These are phyloP conservation scores for Penicillium sp. DNA, from an alignment of 2,329 filamentous ascomycete species.

Conservation along the genomic window DNA sequence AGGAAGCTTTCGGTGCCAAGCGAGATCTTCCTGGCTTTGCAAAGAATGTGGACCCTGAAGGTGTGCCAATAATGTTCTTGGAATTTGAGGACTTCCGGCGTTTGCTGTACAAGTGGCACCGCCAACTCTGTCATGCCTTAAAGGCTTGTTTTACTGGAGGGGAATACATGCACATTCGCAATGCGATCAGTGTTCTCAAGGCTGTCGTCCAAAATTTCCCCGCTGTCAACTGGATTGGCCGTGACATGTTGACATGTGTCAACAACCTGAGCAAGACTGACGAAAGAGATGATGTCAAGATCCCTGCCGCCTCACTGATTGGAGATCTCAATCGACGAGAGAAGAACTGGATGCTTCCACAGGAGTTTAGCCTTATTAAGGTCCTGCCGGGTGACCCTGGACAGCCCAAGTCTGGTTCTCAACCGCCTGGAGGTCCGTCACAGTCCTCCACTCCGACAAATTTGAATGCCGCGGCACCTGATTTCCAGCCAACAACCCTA, in stretches of 20 bases:
- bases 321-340: slow-evolving; percentile 50
- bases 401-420: slow-evolving; percentile 25
- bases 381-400: slow-evolving; percentile 16
- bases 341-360: slow-evolving; percentile 50
- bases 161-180: slow-evolving; percentile 98
- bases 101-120: slow-evolving; percentile 87
- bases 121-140: slow-evolving; percentile 73
- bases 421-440: slow-evolving; percentile 24
- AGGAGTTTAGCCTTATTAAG: slow-evolving; percentile 44
- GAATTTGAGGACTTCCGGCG: slow-evolving; percentile 85
- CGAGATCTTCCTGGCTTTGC: slow-evolving; percentile 76
- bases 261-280: slow-evolving; percentile 46
- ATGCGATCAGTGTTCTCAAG: slow-evolving; percentile 87
- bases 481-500: slow-evolving; percentile 39
- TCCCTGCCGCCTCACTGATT: slow-evolving; percentile 50
- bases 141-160: slow-evolving; percentile 76
- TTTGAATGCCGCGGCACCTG: slow-evolving; percentile 42
- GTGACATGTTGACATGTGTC: slow-evolving; percentile 43
- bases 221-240: slow-evolving; percentile 82
- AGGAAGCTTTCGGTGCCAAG: slow-evolving; percentile 70
- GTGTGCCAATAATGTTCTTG: slow-evolving; percentile 69
- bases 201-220: slow-evolving; percentile 80
- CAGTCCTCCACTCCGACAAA: slow-evolving; percentile 34
- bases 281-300: slow-evolving; percentile 51
- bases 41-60: slow-evolving; percentile 67